These are phyloP conservation scores for Pythium vanterpoolii DNA, from an alignment of 352 stramenopile species.

Conservation along the genomic window DNA sequence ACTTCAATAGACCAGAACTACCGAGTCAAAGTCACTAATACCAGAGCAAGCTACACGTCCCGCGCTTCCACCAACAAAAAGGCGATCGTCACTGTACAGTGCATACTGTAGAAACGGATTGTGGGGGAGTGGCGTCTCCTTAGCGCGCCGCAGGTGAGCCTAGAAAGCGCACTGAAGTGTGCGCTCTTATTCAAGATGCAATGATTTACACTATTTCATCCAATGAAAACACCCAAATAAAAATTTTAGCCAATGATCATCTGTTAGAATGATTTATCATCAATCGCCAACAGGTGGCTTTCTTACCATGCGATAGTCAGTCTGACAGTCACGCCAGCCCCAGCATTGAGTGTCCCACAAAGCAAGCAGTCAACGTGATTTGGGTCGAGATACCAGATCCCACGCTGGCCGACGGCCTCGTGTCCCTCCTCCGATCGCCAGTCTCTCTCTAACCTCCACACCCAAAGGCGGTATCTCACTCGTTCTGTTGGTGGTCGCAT, in stretches of 20 bases:
- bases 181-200: slow-evolving; percentile 16
- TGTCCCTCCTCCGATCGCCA: background rate
- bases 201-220: slow-evolving; percentile 6
- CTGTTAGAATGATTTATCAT: background rate
- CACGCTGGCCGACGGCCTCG: background rate
- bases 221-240: background rate
- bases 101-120: too few relatives aligned
- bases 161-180: slow-evolving; percentile 11
- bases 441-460: background rate
- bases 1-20: too few relatives aligned
- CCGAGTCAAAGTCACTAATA: too few relatives aligned
- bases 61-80: too few relatives aligned
- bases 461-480: background rate
- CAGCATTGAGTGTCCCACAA: background rate
- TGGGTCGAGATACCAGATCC: background rate
- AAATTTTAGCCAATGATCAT: slow-evolving; percentile 9
- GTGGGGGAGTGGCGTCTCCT: too few relatives aligned
- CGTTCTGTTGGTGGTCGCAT: background rate
- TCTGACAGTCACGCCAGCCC: background rate
- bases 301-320: slow-evolving; percentile 1
- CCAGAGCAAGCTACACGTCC: too few relatives aligned
- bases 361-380: background rate
- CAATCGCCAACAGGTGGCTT: background rate
- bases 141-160: background rate
- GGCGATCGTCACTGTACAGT: background rate